phyloP scores from a whole-genome alignment of 495 filamentous ascomycete species.

The Neurospora hispaniola region DNA sequence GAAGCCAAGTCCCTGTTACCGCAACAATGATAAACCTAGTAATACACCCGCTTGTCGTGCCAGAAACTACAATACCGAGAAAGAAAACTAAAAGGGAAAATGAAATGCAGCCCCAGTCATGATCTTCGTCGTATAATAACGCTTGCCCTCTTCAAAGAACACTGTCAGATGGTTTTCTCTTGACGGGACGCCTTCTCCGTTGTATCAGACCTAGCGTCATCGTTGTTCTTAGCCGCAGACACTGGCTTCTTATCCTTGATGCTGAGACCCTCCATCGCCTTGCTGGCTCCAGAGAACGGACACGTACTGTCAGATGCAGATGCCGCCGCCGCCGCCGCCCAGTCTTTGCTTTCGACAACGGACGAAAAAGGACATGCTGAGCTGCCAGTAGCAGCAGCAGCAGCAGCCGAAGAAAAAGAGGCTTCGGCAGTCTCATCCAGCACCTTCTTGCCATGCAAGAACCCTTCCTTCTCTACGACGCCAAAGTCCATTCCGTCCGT shows the following conservation, averaged over 20 bases:
- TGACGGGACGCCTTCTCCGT: not conserved
- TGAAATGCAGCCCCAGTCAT: not conserved
- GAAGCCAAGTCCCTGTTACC: not conserved
- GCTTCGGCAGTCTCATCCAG: conserved; percentile 20
- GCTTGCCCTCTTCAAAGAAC: not conserved
- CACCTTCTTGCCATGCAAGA: conserved; percentile 36
- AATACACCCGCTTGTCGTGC: not conserved
- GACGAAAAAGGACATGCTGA: not conserved
- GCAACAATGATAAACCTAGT: not conserved
- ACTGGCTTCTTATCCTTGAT: conserved; percentile 3
- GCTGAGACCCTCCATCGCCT: conserved; percentile 5
- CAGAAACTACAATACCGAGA: not conserved
- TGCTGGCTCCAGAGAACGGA: conserved; percentile 14
- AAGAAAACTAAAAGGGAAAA: not conserved
- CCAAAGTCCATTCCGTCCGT: conserved; percentile 47
- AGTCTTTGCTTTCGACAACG: not conserved
- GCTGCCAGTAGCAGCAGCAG: not conserved
- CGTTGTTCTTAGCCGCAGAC: not conserved
- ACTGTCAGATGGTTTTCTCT: not conserved
- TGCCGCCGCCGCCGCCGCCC: not conserved
- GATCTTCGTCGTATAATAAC: not conserved
- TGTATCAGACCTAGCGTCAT: conserved; percentile 5
- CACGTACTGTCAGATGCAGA: conserved; percentile 1
- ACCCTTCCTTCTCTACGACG: conserved; percentile 53
- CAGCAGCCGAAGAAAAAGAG: not conserved